Evolutionary conservation across 1,284 basidiomycete genomes (phyloP).

Genomic region (Ceratobasidium papillatum): DNA sequence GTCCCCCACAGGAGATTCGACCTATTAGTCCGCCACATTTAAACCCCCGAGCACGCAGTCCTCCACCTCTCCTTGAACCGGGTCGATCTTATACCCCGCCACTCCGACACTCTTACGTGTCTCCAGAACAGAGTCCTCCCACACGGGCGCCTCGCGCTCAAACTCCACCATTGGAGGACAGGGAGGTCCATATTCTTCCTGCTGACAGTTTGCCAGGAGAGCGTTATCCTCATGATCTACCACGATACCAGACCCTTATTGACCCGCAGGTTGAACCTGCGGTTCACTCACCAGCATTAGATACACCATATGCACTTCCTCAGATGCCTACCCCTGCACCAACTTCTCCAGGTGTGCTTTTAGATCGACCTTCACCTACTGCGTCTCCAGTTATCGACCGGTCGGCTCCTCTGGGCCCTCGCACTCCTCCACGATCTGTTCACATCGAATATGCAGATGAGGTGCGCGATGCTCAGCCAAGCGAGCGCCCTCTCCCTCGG

Average conservation of each 20-base stretch:
- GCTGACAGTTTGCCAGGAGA: slow-evolving; percentile 2
- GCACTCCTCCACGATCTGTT: slow-evolving; percentile 21
- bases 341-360: slow-evolving; percentile 23
- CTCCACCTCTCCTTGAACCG: slow-evolving; percentile 13
- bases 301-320: slow-evolving; percentile 38
- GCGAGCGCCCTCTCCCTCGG: slow-evolving; percentile 14
- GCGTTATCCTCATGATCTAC: not conserved
- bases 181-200: slow-evolving; percentile 18
- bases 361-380: slow-evolving; percentile 16
- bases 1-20: not conserved
- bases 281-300: slow-evolving; percentile 4
- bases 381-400: slow-evolving; percentile 29
- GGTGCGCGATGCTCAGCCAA: not conserved
- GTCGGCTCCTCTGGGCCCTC: not conserved
- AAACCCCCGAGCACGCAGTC: slow-evolving; percentile 19
- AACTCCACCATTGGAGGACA: slow-evolving; percentile 4
- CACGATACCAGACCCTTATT: slow-evolving; percentile 15
- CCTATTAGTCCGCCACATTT: not conserved
- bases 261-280: slow-evolving; percentile 8
- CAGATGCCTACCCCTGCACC: slow-evolving; percentile 26
- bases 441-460: slow-evolving; percentile 18
- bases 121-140: slow-evolving; percentile 30
- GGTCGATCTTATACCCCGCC: slow-evolving; percentile 20
- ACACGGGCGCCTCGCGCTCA: slow-evolving; percentile 29
- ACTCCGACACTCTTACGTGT: not conserved